A percentile compares a stretch with the other conserved stretches of the same genome.
These are phyloP conservation scores for Lyophyllum decastes DNA, from an alignment of 768 basidiomycete species.

Conservation along the genomic window DNA sequence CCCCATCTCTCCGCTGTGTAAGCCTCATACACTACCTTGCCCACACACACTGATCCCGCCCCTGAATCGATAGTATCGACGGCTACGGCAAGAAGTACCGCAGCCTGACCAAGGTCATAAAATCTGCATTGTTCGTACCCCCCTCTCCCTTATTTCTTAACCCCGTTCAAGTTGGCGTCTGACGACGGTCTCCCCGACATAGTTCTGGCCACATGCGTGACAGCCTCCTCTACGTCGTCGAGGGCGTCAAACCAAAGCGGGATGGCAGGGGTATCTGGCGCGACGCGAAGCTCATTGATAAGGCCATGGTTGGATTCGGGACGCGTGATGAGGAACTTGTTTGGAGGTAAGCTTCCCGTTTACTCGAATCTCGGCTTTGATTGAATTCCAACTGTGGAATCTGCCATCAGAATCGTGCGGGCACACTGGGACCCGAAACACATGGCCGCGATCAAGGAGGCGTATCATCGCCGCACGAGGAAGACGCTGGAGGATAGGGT, in stretches of 20 bases:
- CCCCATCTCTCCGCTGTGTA: slow-evolving; percentile 44
- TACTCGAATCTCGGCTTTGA: not conserved
- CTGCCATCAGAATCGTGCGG: slow-evolving; percentile 39
- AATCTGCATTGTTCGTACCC: slow-evolving; percentile 35
- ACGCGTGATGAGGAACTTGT: slow-evolving; percentile 51
- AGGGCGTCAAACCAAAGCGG: slow-evolving; percentile 45
- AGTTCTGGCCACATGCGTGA: slow-evolving; percentile 45
- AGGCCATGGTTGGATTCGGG: slow-evolving; percentile 52
- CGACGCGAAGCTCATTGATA: slow-evolving; percentile 53
- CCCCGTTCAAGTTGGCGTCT: too few relatives aligned
- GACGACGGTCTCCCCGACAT: not conserved
- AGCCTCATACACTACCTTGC: slow-evolving; percentile 5
- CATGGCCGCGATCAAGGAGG: slow-evolving; percentile 47
- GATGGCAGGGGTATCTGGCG: slow-evolving; percentile 49
- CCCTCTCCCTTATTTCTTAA: not conserved
- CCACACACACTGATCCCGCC: not conserved
- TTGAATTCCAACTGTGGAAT: not conserved
- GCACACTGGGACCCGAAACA: slow-evolving; percentile 52
- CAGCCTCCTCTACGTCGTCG: slow-evolving; percentile 48
- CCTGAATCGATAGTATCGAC: slow-evolving; percentile 21
- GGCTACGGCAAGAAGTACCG: slow-evolving; percentile 32
- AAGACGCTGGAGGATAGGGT: slow-evolving; percentile 44
- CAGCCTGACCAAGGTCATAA: slow-evolving; percentile 39
- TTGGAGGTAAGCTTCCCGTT: slow-evolving; percentile 22
- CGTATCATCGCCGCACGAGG: slow-evolving; percentile 44